A percentile compares a stretch with the other conserved stretches of the same genome.
These are phyloP conservation scores for Kazachstania psychrophila DNA, from an alignment of 805 yeast genomes.

Conservation along the genomic window DNA sequence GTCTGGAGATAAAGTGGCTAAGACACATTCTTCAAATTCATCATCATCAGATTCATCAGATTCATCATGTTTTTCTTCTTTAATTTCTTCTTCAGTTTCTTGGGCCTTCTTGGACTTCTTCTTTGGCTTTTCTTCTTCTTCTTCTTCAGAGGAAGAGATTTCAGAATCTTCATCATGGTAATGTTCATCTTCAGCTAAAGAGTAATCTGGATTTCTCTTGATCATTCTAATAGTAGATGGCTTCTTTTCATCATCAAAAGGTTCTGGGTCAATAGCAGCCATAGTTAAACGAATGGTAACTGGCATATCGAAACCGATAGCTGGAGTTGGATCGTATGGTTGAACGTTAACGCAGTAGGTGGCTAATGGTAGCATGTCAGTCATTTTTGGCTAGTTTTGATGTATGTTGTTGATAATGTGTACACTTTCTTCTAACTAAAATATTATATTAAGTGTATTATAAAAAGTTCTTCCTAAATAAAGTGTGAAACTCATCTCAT, in stretches of 20 bases:
- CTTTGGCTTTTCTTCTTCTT: conserved; percentile 44
- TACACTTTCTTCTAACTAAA: no score
- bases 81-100: conserved; percentile 36
- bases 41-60: conserved; percentile 56
- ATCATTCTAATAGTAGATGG: conserved; percentile 88
- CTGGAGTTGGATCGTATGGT: conserved; percentile 84
- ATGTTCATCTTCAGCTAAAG: conserved; percentile 40
- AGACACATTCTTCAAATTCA: conserved; percentile 72
- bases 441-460: not conserved
- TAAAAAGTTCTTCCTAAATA: not conserved
- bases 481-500: conserved; percentile 1
- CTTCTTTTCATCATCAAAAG: conserved; percentile 64
- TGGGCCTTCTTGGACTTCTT: conserved; percentile 27
- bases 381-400: conserved; percentile 38
- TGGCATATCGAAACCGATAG: conserved; percentile 78
- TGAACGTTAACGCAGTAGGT: conserved; percentile 75
- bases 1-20: conserved; percentile 86
- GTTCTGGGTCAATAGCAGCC: conserved; percentile 90
- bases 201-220: conserved; percentile 51
- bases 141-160: conserved; percentile 35
- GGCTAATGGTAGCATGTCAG: conserved; percentile 72
- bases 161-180: conserved; percentile 39
- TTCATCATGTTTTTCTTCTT: conserved; percentile 42
- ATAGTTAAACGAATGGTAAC: conserved; percentile 83
- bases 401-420: no score